Percentiles rank a stretch among this genome's conserved stretches.
Evolutionary conservation across 257 asterid genomes (phyloP).

Genomic region (Solanum gracilifrons): DNA sequence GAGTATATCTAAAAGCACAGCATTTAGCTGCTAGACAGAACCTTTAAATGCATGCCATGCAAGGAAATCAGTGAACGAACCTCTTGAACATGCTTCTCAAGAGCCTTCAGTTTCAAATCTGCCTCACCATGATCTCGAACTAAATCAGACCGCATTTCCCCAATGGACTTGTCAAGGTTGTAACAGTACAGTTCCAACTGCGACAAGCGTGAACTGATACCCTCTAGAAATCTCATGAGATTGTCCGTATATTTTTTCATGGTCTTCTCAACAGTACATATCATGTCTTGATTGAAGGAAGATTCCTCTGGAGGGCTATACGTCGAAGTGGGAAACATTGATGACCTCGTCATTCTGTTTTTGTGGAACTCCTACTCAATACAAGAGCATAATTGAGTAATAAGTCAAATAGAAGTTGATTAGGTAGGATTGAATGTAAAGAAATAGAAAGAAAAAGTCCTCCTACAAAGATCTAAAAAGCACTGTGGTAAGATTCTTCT

Average conservation of each 20-base stretch:
- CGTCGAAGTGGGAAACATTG: slow-evolving; percentile 46
- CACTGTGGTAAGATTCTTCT: not conserved
- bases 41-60: not conserved
- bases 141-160: slow-evolving; percentile 79
- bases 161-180: slow-evolving; percentile 85
- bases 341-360: slow-evolving; percentile 59
- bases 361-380: slow-evolving; percentile 63
- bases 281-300: slow-evolving; percentile 57
- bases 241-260: slow-evolving; percentile 83
- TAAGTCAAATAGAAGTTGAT: not conserved
- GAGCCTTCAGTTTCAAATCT: slow-evolving; percentile 62
- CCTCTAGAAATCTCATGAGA: slow-evolving; percentile 89
- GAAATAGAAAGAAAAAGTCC: not conserved
- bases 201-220: slow-evolving; percentile 86
- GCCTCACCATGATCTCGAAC: slow-evolving; percentile 71
- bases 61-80: slow-evolving; percentile 17
- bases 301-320: slow-evolving; percentile 80
- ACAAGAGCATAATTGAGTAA: not conserved
- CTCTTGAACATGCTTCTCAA: slow-evolving; percentile 90
- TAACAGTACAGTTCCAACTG: slow-evolving; percentile 84
- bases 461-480: not conserved
- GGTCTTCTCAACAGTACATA: slow-evolving; percentile 48
- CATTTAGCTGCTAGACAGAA: not conserved
- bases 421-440: not conserved
- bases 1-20: not conserved